These are phyloP conservation scores for Aethionema arabicum DNA, from an alignment of 345 rosid genomes.

Conservation along the genomic window DNA sequence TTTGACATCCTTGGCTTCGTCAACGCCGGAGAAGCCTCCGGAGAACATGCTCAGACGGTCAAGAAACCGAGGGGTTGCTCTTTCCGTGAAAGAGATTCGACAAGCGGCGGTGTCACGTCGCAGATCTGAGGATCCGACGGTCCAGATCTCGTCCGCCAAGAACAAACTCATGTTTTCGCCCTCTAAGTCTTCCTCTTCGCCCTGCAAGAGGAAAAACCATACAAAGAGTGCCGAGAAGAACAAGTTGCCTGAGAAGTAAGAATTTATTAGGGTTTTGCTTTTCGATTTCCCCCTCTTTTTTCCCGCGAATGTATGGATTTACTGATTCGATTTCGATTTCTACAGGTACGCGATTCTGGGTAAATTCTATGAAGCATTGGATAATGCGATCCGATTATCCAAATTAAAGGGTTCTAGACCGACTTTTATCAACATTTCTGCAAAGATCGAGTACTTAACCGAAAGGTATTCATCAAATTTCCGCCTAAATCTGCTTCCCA, in stretches of 20 bases:
- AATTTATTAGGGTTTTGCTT: not conserved
- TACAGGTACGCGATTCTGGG: slow-evolving; percentile 62
- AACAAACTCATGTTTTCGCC: slow-evolving; percentile 41
- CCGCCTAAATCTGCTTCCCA: not conserved
- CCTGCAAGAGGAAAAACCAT: slow-evolving; percentile 24
- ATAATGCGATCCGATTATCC: slow-evolving; percentile 52
- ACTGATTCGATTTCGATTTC: not conserved
- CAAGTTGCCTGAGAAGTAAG: slow-evolving; percentile 50
- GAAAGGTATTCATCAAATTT: slow-evolving; percentile 48
- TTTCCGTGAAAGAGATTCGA: slow-evolving; percentile 61
- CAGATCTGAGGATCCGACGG: slow-evolving; percentile 31
- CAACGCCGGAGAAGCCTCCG: slow-evolving; percentile 48
- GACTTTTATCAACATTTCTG: slow-evolving; percentile 52
- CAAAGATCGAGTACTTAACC: slow-evolving; percentile 59
- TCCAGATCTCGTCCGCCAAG: slow-evolving; percentile 41
- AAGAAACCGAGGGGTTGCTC: slow-evolving; percentile 52
- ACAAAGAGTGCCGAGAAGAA: slow-evolving; percentile 18
- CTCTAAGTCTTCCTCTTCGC: not conserved
- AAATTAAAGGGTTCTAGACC: slow-evolving; percentile 55
- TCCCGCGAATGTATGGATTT: not conserved
- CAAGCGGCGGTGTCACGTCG: slow-evolving; percentile 51
- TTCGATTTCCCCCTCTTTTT: not conserved
- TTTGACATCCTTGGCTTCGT: slow-evolving; percentile 22
- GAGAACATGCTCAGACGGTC: slow-evolving; percentile 15
- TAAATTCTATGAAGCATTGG: slow-evolving; percentile 66